These are phyloP conservation scores for Marchantia polymorpha DNA, from an alignment of 225 moss, liverwort and hornwort genomes.

Conservation along the genomic window DNA sequence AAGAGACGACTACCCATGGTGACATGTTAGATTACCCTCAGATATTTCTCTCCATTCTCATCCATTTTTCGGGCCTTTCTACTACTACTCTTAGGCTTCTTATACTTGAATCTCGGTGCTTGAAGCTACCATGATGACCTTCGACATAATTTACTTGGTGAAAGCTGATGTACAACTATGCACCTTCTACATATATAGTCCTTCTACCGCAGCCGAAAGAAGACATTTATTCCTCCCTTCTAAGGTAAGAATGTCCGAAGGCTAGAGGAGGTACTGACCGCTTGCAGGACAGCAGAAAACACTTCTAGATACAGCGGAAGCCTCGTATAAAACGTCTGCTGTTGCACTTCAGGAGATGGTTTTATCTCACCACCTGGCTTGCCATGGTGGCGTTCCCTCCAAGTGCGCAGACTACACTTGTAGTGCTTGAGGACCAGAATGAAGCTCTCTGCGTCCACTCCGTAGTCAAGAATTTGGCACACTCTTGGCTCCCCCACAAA, in stretches of 20 bases:
- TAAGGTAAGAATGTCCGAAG: background rate
- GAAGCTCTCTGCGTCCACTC: conserved; percentile 65
- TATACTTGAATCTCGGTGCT: background rate
- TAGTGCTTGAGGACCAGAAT: conserved; percentile 85
- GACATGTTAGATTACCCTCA: background rate
- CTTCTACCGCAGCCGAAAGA: background rate
- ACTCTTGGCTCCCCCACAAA: conserved; percentile 61
- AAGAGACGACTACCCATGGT: background rate
- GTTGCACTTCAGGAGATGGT: background rate
- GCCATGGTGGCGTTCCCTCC: conserved; percentile 52
- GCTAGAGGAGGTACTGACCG: conserved; percentile 43
- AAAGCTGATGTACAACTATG: too few relatives aligned
- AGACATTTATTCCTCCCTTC: background rate
- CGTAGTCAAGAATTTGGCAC: conserved; percentile 85
- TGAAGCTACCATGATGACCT: background rate
- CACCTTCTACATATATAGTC: too few relatives aligned
- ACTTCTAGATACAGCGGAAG: conserved; percentile 73
- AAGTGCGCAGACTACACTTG: conserved; percentile 69
- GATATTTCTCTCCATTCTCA: background rate
- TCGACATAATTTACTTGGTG: too few relatives aligned
- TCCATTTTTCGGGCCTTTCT: background rate
- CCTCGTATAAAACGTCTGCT: conserved; percentile 29
- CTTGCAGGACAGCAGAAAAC: conserved; percentile 65
- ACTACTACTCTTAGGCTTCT: background rate
- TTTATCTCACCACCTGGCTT: background rate